Conservation (phyloP, 2,329 filamentous ascomycete species). For the Aspergillus niger region DNA sequence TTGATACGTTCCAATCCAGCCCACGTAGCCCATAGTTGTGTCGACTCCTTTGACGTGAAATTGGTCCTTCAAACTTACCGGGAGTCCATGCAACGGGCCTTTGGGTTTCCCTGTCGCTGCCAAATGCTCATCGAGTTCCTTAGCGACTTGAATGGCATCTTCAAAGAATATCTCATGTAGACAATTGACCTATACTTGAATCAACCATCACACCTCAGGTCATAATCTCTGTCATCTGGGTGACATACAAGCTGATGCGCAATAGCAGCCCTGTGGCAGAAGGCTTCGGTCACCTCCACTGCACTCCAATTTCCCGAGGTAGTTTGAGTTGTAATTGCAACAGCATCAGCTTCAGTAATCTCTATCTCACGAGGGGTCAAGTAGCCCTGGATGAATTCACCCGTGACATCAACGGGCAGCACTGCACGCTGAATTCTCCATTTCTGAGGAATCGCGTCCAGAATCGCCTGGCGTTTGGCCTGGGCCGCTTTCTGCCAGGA, state of each 20-base stretch:
- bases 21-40: neutral
- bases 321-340: constrained; percentile 58
- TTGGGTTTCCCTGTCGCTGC: neutral
- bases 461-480: neutral
- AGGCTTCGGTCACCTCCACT: constrained; percentile 56
- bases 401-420: constrained; percentile 37
- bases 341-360: constrained; percentile 63
- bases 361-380: constrained; percentile 56
- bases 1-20: neutral
- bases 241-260: constrained; percentile 58
- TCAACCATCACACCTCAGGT: no score
- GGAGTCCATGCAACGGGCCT: constrained; percentile 1
- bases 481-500: neutral
- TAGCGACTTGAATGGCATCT: neutral
- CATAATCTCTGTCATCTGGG: no score
- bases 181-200: constrained; percentile 42
- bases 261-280: constrained; percentile 58
- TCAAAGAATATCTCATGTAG: constrained; percentile 51
- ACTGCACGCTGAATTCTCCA: neutral
- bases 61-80: neutral
- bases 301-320: constrained; percentile 58
- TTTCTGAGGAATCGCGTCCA: neutral
- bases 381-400: constrained; percentile 58
- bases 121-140: neutral
- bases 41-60: constrained; percentile 1